Evolutionary conservation across 768 basidiomycete genomes (phyloP).

Genomic region (Rhizopogon rudus): DNA sequence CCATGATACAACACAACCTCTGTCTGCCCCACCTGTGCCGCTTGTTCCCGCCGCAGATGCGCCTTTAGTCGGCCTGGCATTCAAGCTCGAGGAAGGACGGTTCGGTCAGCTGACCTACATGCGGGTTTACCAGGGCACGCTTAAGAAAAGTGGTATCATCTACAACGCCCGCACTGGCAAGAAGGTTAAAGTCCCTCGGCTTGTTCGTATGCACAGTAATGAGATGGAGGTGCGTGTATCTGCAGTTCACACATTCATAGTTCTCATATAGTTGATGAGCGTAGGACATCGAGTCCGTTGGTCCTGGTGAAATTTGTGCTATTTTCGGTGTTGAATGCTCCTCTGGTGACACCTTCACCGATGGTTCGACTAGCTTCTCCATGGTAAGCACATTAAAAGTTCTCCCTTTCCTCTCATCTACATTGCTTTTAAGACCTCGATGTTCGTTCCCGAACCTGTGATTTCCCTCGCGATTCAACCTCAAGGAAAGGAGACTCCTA

Average conservation of each 20-base stretch:
- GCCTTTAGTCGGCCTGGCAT: constrained; percentile 90
- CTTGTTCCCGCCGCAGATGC: constrained; percentile 81
- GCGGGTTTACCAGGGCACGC: constrained; percentile 92
- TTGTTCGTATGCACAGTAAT: constrained; percentile 97
- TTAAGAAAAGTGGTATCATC: constrained; percentile 82
- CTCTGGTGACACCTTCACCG: constrained; percentile 96
- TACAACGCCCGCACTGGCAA: constrained; percentile 94
- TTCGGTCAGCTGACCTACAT: constrained; percentile 99
- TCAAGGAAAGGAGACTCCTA: constrained; percentile 87
- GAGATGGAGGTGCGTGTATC: constrained; percentile 85
- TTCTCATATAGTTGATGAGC: not conserved
- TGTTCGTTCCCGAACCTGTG: constrained; percentile 98
- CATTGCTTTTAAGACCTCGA: constrained; percentile 64
- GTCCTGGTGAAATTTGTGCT: constrained; percentile 98
- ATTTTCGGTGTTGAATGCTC: constrained; percentile 99
- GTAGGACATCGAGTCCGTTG: constrained; percentile 88
- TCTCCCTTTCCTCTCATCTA: not conserved
- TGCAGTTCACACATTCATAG: not conserved
- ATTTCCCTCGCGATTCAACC: constrained; percentile 94
- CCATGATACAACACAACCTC: constrained; percentile 71
- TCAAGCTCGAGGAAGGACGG: constrained; percentile 97
- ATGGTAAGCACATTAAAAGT: constrained; percentile 58
- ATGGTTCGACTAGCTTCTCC: constrained; percentile 82
- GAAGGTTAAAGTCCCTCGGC: constrained; percentile 92
- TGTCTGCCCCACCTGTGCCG: constrained; percentile 61